These are phyloP conservation scores for Penicillium sp. DNA, from an alignment of 2,329 filamentous ascomycete genomes.

Conservation along the genomic window DNA sequence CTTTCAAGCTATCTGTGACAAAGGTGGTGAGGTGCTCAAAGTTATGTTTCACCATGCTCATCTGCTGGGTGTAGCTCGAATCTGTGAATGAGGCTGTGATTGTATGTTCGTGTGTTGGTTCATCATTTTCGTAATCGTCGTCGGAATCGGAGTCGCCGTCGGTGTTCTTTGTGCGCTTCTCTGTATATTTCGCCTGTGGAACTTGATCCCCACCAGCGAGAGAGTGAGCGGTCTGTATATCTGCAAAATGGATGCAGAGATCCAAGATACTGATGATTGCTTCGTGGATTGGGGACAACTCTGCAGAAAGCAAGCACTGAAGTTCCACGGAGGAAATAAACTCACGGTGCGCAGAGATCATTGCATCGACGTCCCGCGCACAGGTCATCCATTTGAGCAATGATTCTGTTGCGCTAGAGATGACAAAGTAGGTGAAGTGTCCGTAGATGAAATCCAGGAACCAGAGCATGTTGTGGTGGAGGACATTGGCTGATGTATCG, in stretches of 20 bases:
- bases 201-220: conserved; percentile 24
- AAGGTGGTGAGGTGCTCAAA: conserved; percentile 70
- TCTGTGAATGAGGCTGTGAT: conserved; percentile 40
- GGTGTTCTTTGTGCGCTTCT: not conserved
- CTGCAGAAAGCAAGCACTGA: conserved; percentile 69
- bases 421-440: conserved; percentile 73
- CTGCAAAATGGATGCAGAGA: conserved; percentile 68
- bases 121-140: conserved; percentile 27
- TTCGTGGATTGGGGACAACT: conserved; percentile 69
- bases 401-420: conserved; percentile 59
- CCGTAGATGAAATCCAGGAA: conserved; percentile 73
- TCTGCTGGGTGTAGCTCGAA: conserved; percentile 51
- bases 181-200: not conserved
- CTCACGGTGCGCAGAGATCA: conserved; percentile 68
- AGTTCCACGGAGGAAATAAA: conserved; percentile 66
- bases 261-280: conserved; percentile 76
- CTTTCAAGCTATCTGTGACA: conserved; percentile 70
- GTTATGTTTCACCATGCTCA: conserved; percentile 61
- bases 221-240: conserved; percentile 52
- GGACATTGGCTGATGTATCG: conserved; percentile 39
- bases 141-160: conserved; percentile 21
- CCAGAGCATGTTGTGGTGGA: conserved; percentile 73
- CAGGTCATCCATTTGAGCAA: conserved; percentile 60
- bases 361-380: conserved; percentile 75
- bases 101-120: conserved; percentile 43